Base-by-base conservation (phyloP, 176 grass and related monocot genomes). In the Rhynchospora breviuscula region DNA sequence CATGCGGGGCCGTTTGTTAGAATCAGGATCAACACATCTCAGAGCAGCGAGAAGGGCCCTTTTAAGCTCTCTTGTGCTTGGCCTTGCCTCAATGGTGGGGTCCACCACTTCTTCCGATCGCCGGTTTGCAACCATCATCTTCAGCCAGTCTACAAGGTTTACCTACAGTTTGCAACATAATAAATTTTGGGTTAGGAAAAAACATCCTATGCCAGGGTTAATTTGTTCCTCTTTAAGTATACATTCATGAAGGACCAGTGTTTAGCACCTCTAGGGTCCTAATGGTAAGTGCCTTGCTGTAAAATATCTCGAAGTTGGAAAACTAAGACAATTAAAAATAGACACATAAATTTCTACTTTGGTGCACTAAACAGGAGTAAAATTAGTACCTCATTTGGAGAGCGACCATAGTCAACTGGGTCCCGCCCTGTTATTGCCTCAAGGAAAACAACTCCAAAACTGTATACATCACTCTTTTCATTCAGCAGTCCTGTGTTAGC, bases 71-170 rank as follows among this genome's bases (percentile, higher is more conserved):
- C 86, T 94, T 59, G 93, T 98, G 2, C 92, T 90, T 3, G 96
- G 96, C 79, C 89, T 95, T 83, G 87, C 90, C 88, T 93, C 96
- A 19, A 98, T 86, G 47, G 88, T 87, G 83, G 91, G 96, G 79
- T 98, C 96, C 53, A 98, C 91, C 70, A 98, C 91, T 86, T 98
- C 93, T 80, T 98, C 96, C 43, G 93, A 93, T 0, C 92, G 90
- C 69, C 89, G 90, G 59, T 87, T 91, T 12, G 87, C 96, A 22
- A 98, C 91, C 96, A 98, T 98, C 96, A 93, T 87, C 89, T 98
- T 98, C 85, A 98, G 93, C 96, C 96, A 98, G 45, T 98, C 96
- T 74, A 98, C 96, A 76, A 98, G 88, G 81, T 98, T 98, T 84
- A 98, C 93, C 96, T 98, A 86, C 84, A 93, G 6, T 56, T 33